Evolutionary conservation across 1,139 yeast species (phyloP), one percentile per base, ranked within the genome.

Genomic region (Taphrina flavorubra): DNA sequence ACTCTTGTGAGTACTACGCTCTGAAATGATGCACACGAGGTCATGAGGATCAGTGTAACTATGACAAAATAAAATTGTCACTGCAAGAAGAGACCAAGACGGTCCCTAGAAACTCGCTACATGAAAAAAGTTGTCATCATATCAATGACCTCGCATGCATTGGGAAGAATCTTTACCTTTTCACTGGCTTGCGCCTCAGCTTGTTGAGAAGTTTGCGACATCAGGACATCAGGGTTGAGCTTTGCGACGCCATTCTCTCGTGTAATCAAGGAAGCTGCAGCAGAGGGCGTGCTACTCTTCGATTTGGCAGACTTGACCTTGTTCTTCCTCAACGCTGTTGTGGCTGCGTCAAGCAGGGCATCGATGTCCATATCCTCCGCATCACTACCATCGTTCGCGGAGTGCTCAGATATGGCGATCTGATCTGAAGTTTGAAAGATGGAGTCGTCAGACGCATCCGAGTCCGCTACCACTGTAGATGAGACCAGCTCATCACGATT

Each of bases 11-110:
- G 64, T 36, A 10, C 8, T 2, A 8, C 18, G 10, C 16, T 20
- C 14, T 25, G 31, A 42, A 20, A 39, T 34, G 13, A 25, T 47
- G 11, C 20, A n/a, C 16, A 36, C 42, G 31, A 44, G 31, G 31
- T 42, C 58, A 40, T 46, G 59, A 13, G 59, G 51, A 63, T 74
- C 75, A 74, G 75, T 73, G 75, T 74, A 74, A 74, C 75, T 74
- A 74, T 74, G 75, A 74, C 75, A 73, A 57, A 70, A 67, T 4
- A 58, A 47, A 20, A 47, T 40, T 40, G 59, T 58, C 70, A 67
- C 56, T 68, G 71, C 62, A 70, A 68, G 61, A 65, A 37, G 42
- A 36, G 51, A 60, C 68, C 69, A 39, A 58, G 70, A 71, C 70
- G 73, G 73, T 66, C 69, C 65, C 67, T 57, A 18, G 25, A 63